Conservation (phyloP, 257 asterid species). For the Ehretia macrophylla region DNA sequence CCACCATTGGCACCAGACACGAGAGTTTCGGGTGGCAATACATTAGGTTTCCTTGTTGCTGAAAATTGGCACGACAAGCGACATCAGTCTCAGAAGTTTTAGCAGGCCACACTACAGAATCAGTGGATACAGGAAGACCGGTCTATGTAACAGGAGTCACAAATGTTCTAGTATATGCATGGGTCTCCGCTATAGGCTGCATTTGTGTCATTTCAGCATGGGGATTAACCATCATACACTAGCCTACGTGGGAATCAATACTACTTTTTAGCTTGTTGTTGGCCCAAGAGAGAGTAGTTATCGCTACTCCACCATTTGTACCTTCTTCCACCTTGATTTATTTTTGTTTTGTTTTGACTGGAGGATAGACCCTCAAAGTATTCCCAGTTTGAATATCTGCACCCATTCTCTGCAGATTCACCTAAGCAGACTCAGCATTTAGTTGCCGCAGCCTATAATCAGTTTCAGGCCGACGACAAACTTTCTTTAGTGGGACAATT, state of each 20-base stretch:
- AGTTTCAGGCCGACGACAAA: conserved; percentile 62
- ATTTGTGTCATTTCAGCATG: conserved; percentile 15
- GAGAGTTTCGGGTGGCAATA: too few species aligned
- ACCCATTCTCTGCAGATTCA: conserved; percentile 35
- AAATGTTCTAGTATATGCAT: conserved; percentile 13
- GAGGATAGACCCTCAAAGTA: conserved; percentile 17
- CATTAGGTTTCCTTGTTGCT: too few species aligned
- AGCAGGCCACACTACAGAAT: conserved; percentile 6
- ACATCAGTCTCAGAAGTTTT: conserved; percentile 9
- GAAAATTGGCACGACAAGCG: background rate
- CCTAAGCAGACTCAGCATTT: conserved; percentile 24
- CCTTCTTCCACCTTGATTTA: conserved; percentile 13
- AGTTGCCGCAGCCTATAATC: conserved; percentile 57
- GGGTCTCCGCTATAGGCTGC: conserved; percentile 28
- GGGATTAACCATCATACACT: conserved; percentile 3
- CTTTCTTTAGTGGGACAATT: conserved; percentile 63
- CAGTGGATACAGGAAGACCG: conserved; percentile 9
- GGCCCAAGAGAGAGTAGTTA: background rate
- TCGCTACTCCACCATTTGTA: background rate
- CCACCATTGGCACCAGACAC: too few species aligned
- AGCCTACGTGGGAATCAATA: conserved; percentile 22
- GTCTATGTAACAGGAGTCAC: background rate
- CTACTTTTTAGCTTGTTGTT: conserved; percentile 23
- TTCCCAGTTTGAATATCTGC: conserved; percentile 25
- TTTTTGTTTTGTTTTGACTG: conserved; percentile 18